Evolutionary conservation across 257 asterid species (phyloP).

Genomic region (Salvia splendens): DNA sequence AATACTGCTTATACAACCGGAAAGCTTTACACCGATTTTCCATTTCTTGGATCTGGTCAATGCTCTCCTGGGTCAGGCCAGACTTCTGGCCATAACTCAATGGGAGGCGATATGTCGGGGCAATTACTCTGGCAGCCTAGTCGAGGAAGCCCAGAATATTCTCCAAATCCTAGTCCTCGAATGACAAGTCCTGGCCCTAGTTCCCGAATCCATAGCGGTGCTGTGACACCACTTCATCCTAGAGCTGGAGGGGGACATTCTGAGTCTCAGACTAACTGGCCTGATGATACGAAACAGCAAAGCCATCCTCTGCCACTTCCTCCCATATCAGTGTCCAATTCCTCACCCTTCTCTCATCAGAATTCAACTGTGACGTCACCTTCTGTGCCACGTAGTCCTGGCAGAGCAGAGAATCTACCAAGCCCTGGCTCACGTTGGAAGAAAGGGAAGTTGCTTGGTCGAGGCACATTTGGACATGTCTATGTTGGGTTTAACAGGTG

Average conservation of each 20-base stretch:
- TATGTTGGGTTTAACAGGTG: conserved; percentile 97
- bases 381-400: conserved; percentile 94
- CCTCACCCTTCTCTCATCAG: conserved; percentile 74
- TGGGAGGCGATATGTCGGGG: conserved; percentile 94
- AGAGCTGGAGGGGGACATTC: conserved; percentile 78
- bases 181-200: conserved; percentile 96
- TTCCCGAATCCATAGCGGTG: conserved; percentile 95
- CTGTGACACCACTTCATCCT: conserved; percentile 95
- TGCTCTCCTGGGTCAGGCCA: conserved; percentile 99
- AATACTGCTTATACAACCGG: conserved; percentile 61
- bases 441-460: conserved; percentile 89
- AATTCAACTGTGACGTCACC: conserved; percentile 93
- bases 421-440: conserved; percentile 98
- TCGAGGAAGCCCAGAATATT: conserved; percentile 92
- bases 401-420: conserved; percentile 78
- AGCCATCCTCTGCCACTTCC: conserved; percentile 97
- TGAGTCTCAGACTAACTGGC: conserved; percentile 70
- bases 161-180: conserved; percentile 93
- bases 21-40: conserved; percentile 64
- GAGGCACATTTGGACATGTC: conserved; percentile 98
- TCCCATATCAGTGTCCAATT: conserved; percentile 59
- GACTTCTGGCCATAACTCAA: conserved; percentile 96
- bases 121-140: conserved; percentile 89
- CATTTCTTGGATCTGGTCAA: conserved; percentile 87
- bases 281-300: conserved; percentile 82